Percentiles rank a stretch among this genome's conserved stretches.
Evolutionary conservation across 2,329 filamentous ascomycete genomes (phyloP).

Genomic region (Fusarium domesticum): DNA sequence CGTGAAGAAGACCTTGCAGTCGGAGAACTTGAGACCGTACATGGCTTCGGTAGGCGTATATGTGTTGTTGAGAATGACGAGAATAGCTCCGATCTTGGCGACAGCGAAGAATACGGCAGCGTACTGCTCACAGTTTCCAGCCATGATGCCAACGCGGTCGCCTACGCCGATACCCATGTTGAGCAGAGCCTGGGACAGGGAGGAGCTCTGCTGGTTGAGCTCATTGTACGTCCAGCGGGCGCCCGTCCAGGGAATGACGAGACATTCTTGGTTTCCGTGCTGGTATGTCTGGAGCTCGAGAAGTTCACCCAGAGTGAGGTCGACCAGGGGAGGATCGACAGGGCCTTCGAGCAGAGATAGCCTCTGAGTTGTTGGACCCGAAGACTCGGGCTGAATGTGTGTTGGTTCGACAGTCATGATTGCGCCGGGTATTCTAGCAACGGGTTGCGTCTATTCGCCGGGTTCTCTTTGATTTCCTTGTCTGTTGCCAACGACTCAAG

Average conservation of each 20-base stretch:
- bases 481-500: too few species aligned
- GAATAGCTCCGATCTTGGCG: slow-evolving; percentile 62
- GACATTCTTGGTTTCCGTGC: slow-evolving; percentile 63
- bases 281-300: slow-evolving; percentile 67
- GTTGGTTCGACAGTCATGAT: slow-evolving; percentile 32
- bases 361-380: slow-evolving; percentile 36
- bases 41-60: slow-evolving; percentile 72
- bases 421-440: slow-evolving; percentile 2
- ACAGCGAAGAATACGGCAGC: slow-evolving; percentile 71
- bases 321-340: slow-evolving; percentile 64
- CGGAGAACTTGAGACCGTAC: slow-evolving; percentile 68
- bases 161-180: slow-evolving; percentile 64
- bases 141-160: slow-evolving; percentile 73
- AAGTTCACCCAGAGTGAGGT: slow-evolving; percentile 69
- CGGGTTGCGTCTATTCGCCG: slow-evolving; percentile 1
- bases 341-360: slow-evolving; percentile 66
- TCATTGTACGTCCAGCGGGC: slow-evolving; percentile 70
- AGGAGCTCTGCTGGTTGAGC: slow-evolving; percentile 59
- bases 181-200: slow-evolving; percentile 63
- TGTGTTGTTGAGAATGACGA: slow-evolving; percentile 80
- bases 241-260: slow-evolving; percentile 74
- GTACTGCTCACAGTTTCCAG: slow-evolving; percentile 80
- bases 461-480: not conserved
- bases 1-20: slow-evolving; percentile 71
- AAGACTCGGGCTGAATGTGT: slow-evolving; percentile 28